Percentiles rank a stretch among this genome's conserved stretches.
phyloP scores from a whole-genome alignment of 148 eudicot genomes.

The Vaccinium darrowii region DNA sequence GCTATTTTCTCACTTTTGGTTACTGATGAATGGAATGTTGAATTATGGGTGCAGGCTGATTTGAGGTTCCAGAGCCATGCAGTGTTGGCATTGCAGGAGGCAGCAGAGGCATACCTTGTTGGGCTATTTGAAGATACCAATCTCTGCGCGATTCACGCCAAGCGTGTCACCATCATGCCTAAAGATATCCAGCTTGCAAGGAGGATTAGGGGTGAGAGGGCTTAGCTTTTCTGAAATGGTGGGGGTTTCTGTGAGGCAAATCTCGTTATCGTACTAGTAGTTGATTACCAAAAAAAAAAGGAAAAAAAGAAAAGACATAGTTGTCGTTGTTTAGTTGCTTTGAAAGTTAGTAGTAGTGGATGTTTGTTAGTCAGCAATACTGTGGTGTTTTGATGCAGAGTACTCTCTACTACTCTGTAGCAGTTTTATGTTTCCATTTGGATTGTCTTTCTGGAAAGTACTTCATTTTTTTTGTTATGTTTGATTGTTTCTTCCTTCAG shows the following conservation, averaged over 20 bases:
- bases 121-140: slow-evolving; percentile 20
- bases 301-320: too few relatives aligned
- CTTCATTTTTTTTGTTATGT: too few relatives aligned
- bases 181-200: slow-evolving; percentile 12
- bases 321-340: too few relatives aligned
- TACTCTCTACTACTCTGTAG: too few relatives aligned
- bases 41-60: slow-evolving; percentile 13
- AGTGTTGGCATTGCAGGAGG: slow-evolving; percentile 21
- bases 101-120: slow-evolving; percentile 20
- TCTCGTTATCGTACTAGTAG: too few relatives aligned
- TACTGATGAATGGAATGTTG: not conserved
- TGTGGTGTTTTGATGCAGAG: too few relatives aligned
- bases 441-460: too few relatives aligned
- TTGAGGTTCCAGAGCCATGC: slow-evolving; percentile 21
- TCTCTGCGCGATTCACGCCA: slow-evolving; percentile 17
- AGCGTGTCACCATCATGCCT: slow-evolving; percentile 17
- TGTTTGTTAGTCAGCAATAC: too few relatives aligned
- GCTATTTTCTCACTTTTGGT: not conserved
- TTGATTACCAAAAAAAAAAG: too few relatives aligned
- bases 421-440: too few relatives aligned
- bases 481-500: too few relatives aligned
- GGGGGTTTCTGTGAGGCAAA: not conserved
- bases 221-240: not conserved
- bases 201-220: slow-evolving; percentile 23
- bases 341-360: too few relatives aligned